A percentile compares a stretch with the other conserved stretches of the same genome.
Evolutionary conservation across 768 basidiomycete genomes (phyloP).

Genomic region (Russula vinacea): DNA sequence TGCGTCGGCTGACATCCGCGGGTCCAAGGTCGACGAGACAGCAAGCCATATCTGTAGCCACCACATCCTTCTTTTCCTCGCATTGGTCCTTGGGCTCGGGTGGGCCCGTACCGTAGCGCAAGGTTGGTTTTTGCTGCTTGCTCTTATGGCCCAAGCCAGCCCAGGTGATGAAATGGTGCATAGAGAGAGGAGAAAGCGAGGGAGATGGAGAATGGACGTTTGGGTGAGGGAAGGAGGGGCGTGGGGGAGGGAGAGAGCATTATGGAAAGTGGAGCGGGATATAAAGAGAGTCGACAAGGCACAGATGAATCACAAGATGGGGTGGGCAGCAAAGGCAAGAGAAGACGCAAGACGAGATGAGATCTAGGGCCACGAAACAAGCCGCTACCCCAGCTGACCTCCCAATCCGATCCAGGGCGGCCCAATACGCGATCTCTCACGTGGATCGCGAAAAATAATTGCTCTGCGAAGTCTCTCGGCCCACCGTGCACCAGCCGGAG

Average conservation of each 20-base stretch:
- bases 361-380: not conserved
- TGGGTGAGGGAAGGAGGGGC: not conserved
- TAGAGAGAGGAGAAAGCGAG: not conserved
- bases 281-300: not conserved
- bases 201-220: not conserved
- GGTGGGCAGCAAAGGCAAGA: not conserved
- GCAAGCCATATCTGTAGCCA: not conserved
- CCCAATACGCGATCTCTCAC: not conserved
- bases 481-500: not conserved
- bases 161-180: constrained; percentile 11
- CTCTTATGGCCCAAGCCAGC: constrained; percentile 1
- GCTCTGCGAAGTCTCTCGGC: not conserved
- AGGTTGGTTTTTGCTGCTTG: constrained; percentile 1
- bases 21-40: not conserved
- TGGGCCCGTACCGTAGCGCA: not conserved
- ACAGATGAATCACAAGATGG: not conserved
- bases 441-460: not conserved
- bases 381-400: too few relatives aligned
- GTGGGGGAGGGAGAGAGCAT: not conserved
- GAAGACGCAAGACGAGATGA: not conserved
- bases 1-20: constrained; percentile 2
- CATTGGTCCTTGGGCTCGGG: not conserved
- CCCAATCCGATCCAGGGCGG: not conserved
- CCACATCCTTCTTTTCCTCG: not conserved
- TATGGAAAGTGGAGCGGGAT: not conserved